Base-by-base conservation (phyloP, 2,329 filamentous ascomycete species). In the Sarocladium strictum region DNA sequence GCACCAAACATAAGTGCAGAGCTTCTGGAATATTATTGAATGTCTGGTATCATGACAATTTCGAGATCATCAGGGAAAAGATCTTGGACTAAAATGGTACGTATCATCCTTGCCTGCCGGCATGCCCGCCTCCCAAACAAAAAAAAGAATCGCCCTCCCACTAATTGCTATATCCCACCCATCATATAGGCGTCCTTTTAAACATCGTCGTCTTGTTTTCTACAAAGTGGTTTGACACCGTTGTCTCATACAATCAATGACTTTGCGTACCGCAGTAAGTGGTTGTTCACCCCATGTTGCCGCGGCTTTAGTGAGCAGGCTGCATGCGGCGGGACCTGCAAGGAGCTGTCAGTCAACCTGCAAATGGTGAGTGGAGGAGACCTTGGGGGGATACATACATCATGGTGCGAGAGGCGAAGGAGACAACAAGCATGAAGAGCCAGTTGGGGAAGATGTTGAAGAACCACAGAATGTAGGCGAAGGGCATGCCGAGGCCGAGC, bases 341-440 rank as follows among this genome's bases (percentile, higher is more conserved):
- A 10, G n/a, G 14, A 6, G 27, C 33, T 54, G 57, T 69, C 58
- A 69, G 65, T 50, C 58, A 49, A 15, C 24, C 24, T 41, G 53
- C 26, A 21, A 26, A 32, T 32, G 29, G 29, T n/a, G n/a, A n/a
- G n/a, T n/a, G n/a, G n/a, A n/a, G n/a, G n/a, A n/a, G n/a, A n/a
- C n/a, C n/a, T 54, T 23, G 27, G 21, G 15, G 23, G 52, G 56
- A 12, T 58, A 24, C 86, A 80, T 74, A 90, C 89, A 92, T 90
- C 70, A 92, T 80, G 56, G 76, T 80, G 66, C 88, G 80, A 77
- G 84, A 90, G 59, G 87, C 64, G 67, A 92, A 84, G 53, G 85
- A 89, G 62, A 93, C 77, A 50, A 81, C 67, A 61, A 93, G 77
- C 89, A 93, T 92, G 65, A 90, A 84, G 54, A 83, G 71, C 89